Evolutionary conservation across 73 alveolate genomes (phyloP).

Genomic region (Effrenium voratum): DNA sequence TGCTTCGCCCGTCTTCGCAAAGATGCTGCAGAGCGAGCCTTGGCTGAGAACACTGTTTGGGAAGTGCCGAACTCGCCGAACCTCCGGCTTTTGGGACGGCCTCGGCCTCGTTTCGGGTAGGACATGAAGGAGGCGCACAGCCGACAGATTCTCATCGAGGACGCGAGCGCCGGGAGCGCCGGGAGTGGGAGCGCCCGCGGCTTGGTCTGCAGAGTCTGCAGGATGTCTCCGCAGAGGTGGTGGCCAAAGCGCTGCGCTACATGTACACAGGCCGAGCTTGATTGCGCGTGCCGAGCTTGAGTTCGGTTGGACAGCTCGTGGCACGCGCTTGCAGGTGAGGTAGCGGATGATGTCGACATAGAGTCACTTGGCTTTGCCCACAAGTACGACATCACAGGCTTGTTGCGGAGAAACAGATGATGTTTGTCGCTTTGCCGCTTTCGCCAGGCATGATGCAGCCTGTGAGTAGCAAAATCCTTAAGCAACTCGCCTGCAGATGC

Average conservation of each 20-base stretch:
- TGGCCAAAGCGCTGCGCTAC: constrained; percentile 70
- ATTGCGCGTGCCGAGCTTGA: background rate
- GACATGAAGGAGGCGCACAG: constrained; percentile 71
- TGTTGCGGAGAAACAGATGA: background rate
- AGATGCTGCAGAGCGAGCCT: constrained; percentile 66
- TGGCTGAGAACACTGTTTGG: background rate
- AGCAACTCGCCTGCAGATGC: background rate
- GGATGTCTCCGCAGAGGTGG: constrained; percentile 70
- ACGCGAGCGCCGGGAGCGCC: background rate
- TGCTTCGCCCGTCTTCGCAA: constrained; percentile 64
- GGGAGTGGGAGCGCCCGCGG: background rate
- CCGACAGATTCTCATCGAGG: constrained; percentile 38
- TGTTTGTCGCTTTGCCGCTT: background rate
- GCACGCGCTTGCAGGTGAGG: constrained; percentile 7
- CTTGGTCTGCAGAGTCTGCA: background rate
- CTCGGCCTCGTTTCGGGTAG: background rate
- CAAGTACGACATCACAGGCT: constrained; percentile 90
- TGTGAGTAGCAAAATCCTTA: constrained; percentile 71
- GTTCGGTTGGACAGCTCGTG: background rate
- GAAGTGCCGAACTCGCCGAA: background rate
- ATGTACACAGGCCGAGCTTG: constrained; percentile 58
- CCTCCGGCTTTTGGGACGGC: background rate
- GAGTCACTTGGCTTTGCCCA: constrained; percentile 80
- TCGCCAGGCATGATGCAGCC: constrained; percentile 72
- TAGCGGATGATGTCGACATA: constrained; percentile 63